Conservation (phyloP, 177 flowering plant genomes). For the Vitis hybrid region DNA sequence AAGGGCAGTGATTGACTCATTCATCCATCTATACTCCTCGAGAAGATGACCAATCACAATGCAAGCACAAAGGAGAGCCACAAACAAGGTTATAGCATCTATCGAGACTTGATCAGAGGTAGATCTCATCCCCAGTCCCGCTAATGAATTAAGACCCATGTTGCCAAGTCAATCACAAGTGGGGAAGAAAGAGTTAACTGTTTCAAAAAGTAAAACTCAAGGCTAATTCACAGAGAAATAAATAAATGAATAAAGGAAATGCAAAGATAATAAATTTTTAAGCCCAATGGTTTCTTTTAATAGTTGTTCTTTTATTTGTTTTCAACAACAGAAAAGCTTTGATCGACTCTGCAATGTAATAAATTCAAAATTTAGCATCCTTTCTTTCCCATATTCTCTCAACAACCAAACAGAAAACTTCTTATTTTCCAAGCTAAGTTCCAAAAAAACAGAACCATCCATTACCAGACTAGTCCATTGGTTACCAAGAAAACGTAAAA, state of each 20-base stretch:
- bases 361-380: no score
- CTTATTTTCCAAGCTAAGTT: no score
- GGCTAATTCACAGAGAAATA: no score
- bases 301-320: no score
- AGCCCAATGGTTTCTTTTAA: no score
- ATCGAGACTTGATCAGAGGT: slow-evolving; percentile 30
- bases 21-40: slow-evolving; percentile 51
- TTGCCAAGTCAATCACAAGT: not conserved
- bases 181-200: not conserved
- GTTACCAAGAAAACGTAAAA: not conserved
- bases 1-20: slow-evolving; percentile 49
- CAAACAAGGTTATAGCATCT: slow-evolving; percentile 39
- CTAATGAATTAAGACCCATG: slow-evolving; percentile 7
- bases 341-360: no score
- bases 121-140: slow-evolving; percentile 7
- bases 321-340: no score
- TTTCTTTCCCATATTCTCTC: no score
- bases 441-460: not conserved
- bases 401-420: no score
- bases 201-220: not conserved
- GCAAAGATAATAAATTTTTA: no score
- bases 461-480: not conserved
- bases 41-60: slow-evolving; percentile 57
- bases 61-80: slow-evolving; percentile 47
- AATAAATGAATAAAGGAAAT: no score